A percentile compares a stretch with the other conserved stretches of the same genome.
Conservation (phyloP, 768 basidiomycete species). For the Lactifluus volemus region DNA sequence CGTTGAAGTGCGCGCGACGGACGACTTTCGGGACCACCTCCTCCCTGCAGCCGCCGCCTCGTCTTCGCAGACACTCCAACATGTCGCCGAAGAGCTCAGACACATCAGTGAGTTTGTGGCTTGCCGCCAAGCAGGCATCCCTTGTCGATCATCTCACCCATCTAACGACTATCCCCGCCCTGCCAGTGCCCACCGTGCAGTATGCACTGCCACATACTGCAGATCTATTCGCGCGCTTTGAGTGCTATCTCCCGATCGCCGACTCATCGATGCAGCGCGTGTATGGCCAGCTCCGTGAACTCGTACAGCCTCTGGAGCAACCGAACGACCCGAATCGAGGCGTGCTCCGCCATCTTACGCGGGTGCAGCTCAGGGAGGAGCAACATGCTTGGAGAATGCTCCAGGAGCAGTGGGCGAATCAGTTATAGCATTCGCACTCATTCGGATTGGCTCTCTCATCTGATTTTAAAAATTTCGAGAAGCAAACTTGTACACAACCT, state of each 20-base stretch:
- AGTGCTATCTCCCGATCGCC: neutral
- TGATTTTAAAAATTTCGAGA: neutral
- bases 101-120: neutral
- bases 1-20: neutral
- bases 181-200: neutral
- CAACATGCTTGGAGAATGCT: neutral
- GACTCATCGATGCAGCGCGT: neutral
- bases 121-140: neutral
- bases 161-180: neutral
- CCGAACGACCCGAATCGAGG: slow-evolving; percentile 3
- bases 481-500: neutral
- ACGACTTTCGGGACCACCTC: slow-evolving; percentile 6
- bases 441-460: neutral
- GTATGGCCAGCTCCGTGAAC: neutral
- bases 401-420: neutral
- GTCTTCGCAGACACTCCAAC: neutral
- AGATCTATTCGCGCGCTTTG: neutral
- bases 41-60: neutral
- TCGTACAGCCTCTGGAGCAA: slow-evolving; percentile 2
- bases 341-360: neutral
- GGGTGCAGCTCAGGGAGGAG: slow-evolving; percentile 1
- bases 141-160: neutral
- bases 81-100: neutral
- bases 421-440: neutral
- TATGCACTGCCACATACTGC: neutral